Conservation (phyloP, 2,329 filamentous ascomycete genomes). For the Stemphylium vesicarium region DNA sequence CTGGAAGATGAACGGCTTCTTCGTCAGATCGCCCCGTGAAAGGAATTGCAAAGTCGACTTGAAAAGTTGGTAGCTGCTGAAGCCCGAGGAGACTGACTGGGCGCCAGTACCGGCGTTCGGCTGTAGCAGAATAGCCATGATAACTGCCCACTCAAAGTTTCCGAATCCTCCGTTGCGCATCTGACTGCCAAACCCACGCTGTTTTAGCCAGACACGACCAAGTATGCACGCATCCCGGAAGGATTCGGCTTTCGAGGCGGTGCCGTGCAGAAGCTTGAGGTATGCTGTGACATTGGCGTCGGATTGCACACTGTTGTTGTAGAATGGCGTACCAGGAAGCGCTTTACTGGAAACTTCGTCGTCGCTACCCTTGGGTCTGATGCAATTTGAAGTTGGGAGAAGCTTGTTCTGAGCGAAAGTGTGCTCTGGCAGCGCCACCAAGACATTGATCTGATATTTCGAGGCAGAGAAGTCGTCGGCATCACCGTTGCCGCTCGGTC, state of each 20-base stretch:
- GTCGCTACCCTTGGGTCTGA: constrained; percentile 62
- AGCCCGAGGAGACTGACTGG: constrained; percentile 75
- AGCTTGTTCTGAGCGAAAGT: constrained; percentile 77
- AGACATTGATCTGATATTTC: constrained; percentile 68
- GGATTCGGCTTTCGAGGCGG: constrained; percentile 70
- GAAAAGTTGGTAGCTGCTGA: constrained; percentile 92
- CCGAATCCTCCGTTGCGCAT: constrained; percentile 85
- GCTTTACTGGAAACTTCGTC: constrained; percentile 49
- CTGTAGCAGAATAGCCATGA: constrained; percentile 80
- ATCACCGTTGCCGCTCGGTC: constrained; percentile 40
- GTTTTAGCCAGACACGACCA: constrained; percentile 86
- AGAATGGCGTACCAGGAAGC: constrained; percentile 73
- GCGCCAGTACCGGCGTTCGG: constrained; percentile 75
- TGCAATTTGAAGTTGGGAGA: constrained; percentile 70
- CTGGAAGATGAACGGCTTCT: constrained; percentile 66
- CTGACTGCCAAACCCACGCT: constrained; percentile 77
- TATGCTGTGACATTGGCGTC: constrained; percentile 77
- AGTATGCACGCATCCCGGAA: constrained; percentile 86
- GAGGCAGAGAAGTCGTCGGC: constrained; percentile 48
- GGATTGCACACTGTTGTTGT: constrained; percentile 83
- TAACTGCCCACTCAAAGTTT: constrained; percentile 85
- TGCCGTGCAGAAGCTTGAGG: constrained; percentile 74
- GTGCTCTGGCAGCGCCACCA: constrained; percentile 73
- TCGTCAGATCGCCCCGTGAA: constrained; percentile 72
- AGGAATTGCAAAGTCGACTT: constrained; percentile 92